Conservation (phyloP, 2,329 filamentous ascomycete genomes). For the Atkinsonella texensis region DNA sequence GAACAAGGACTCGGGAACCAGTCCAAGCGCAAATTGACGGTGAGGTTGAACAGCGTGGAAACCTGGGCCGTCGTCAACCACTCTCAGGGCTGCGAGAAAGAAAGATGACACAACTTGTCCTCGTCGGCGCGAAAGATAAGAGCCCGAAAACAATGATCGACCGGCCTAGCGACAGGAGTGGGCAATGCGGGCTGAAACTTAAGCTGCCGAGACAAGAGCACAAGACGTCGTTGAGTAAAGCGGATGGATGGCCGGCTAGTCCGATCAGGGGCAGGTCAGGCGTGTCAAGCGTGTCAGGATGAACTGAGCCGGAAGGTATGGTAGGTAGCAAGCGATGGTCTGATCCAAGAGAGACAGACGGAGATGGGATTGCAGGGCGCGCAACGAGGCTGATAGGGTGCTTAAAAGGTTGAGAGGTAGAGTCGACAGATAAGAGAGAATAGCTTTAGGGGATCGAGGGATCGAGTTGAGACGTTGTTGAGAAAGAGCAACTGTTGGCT, state of each 20-base stretch:
- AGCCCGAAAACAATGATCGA: background rate
- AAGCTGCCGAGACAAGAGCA: background rate
- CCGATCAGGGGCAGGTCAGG: background rate
- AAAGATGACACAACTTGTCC: background rate
- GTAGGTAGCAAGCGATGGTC: background rate
- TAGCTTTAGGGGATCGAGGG: no score
- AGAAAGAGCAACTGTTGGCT: background rate
- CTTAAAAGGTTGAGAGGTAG: background rate
- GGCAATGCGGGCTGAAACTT: background rate
- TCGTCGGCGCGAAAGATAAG: background rate
- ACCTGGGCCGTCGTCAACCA: background rate
- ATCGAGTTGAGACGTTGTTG: background rate
- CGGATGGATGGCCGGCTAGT: background rate
- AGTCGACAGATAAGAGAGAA: background rate
- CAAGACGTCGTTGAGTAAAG: background rate
- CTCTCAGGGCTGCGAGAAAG: background rate
- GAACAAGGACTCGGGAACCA: background rate
- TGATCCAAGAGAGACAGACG: background rate
- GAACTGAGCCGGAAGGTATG: background rate
- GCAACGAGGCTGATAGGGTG: background rate
- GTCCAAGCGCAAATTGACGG: background rate
- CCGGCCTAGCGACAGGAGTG: background rate
- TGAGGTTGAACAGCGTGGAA: background rate
- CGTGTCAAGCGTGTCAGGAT: background rate
- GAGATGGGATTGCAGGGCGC: background rate